A percentile compares a stretch with the other conserved stretches of the same genome.
phyloP scores from a whole-genome alignment of 2,329 filamentous ascomycete genomes.

The Scytalidium sp. region DNA sequence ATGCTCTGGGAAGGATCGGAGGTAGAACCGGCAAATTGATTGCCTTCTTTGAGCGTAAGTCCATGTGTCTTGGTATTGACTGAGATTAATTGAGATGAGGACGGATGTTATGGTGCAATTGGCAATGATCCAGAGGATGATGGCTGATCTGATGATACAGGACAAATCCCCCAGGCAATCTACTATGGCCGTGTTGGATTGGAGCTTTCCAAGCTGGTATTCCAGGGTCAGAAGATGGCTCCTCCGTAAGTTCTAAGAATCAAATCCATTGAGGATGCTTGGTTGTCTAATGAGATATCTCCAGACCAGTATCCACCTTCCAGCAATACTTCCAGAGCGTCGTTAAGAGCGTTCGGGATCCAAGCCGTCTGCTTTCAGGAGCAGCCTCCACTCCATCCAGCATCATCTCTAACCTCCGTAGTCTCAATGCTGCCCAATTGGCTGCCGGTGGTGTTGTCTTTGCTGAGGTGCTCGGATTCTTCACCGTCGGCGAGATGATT shows the following conservation, averaged over 20 bases:
- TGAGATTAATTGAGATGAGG: not conserved
- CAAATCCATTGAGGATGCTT: constrained; percentile 6
- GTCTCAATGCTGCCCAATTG: constrained; percentile 68
- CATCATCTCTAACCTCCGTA: constrained; percentile 61
- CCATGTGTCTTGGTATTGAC: not conserved
- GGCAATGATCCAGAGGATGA: not conserved
- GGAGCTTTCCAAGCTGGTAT: constrained; percentile 85
- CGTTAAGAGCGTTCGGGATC: constrained; percentile 69
- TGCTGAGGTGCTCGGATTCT: constrained; percentile 92
- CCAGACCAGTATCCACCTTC: constrained; percentile 74
- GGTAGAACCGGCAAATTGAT: constrained; percentile 79
- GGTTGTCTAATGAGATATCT: constrained; percentile 1
- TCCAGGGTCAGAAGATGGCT: constrained; percentile 84
- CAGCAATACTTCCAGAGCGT: constrained; percentile 81
- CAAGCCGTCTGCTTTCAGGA: constrained; percentile 52
- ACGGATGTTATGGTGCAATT: not conserved
- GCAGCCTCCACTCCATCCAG: constrained; percentile 50
- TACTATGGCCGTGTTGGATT: constrained; percentile 91
- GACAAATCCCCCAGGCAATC: constrained; percentile 77
- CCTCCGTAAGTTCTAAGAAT: constrained; percentile 72
- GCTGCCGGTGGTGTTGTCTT: constrained; percentile 71
- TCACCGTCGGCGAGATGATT: constrained; percentile 96
- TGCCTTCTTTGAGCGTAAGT: constrained; percentile 82
- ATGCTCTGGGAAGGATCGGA: constrained; percentile 71
- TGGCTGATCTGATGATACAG: constrained; percentile 41